These are phyloP conservation scores for Chaetomium tenue DNA, from an alignment of 495 filamentous ascomycete species.

Conservation along the genomic window DNA sequence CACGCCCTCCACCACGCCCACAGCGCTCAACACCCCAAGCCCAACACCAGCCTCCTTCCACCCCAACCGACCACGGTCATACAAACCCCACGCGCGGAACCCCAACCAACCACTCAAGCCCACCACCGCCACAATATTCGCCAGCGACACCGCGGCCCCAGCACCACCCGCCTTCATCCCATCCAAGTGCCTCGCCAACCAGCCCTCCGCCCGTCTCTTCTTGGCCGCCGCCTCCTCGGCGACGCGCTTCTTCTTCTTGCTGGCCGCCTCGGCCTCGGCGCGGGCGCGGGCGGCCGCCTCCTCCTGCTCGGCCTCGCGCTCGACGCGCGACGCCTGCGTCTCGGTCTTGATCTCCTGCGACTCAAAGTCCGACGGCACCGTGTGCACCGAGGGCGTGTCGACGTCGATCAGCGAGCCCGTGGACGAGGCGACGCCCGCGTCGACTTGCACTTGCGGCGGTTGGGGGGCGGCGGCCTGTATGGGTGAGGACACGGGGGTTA, in stretches of 20 bases:
- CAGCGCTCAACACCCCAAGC: slow-evolving; percentile 48
- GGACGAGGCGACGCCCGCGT: slow-evolving; percentile 55
- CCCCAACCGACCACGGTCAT: slow-evolving; percentile 63
- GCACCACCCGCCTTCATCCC: slow-evolving; percentile 29
- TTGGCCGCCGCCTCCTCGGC: slow-evolving; percentile 40
- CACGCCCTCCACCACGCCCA: slow-evolving; percentile 44
- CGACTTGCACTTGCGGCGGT: slow-evolving; percentile 60
- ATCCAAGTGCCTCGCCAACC: slow-evolving; percentile 40
- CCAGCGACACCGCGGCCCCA: slow-evolving; percentile 37
- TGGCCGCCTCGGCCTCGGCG: slow-evolving; percentile 34
- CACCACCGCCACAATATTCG: slow-evolving; percentile 45
- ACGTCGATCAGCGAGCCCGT: slow-evolving; percentile 70
- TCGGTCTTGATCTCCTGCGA: slow-evolving; percentile 66
- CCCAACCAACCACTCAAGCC: slow-evolving; percentile 49
- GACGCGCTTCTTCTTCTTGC: not conserved
- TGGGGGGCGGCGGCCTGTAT: slow-evolving; percentile 61
- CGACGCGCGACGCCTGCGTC: slow-evolving; percentile 66
- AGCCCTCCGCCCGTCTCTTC: slow-evolving; percentile 48
- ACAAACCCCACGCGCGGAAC: slow-evolving; percentile 50
- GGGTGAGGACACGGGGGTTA: slow-evolving; percentile 13
- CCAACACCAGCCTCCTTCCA: slow-evolving; percentile 69
- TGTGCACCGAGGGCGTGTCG: slow-evolving; percentile 67
- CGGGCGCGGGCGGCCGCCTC: slow-evolving; percentile 33
- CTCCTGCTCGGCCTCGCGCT: slow-evolving; percentile 47
- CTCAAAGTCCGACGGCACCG: slow-evolving; percentile 65